Conservation (phyloP, 2,329 filamentous ascomycete genomes). For the Penicillium sp. region DNA sequence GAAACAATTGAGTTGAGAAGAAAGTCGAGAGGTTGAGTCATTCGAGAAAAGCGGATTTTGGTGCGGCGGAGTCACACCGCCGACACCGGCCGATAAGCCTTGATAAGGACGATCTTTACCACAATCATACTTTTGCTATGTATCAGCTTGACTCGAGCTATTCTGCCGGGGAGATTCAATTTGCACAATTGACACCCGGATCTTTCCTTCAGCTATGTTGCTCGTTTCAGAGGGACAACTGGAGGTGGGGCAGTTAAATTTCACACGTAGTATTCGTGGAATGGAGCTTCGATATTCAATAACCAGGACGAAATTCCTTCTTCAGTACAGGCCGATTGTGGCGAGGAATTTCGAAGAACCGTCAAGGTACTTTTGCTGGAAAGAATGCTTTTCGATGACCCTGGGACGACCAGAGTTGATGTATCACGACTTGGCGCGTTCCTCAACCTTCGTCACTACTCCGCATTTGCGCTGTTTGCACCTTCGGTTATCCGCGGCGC, state of each 20-base stretch:
- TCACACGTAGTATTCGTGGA: neutral
- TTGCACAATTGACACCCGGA: neutral
- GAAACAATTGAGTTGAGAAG: conserved; percentile 14
- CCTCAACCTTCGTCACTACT: conserved; percentile 9
- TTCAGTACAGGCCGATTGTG: neutral
- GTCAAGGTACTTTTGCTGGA: neutral
- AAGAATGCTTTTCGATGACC: neutral
- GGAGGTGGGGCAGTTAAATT: neutral
- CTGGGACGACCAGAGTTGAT: neutral
- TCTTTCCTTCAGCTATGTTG: neutral
- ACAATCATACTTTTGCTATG: neutral
- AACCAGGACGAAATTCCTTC: neutral
- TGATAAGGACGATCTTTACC: conserved; percentile 16
- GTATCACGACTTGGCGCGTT: neutral
- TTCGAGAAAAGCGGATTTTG: conserved; percentile 20
- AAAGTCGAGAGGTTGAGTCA: conserved; percentile 22
- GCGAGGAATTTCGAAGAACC: neutral
- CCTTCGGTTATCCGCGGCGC: conserved; percentile 29
- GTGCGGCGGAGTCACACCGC: conserved; percentile 24
- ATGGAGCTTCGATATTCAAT: neutral
- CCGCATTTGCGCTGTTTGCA: conserved; percentile 18
- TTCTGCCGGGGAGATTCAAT: neutral
- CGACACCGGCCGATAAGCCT: conserved; percentile 22
- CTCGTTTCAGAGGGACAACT: neutral
- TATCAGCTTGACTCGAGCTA: neutral